Evolutionary conservation across 1,139 yeast genomes (phyloP).

Genomic region (Saccharomyces hybrid): DNA sequence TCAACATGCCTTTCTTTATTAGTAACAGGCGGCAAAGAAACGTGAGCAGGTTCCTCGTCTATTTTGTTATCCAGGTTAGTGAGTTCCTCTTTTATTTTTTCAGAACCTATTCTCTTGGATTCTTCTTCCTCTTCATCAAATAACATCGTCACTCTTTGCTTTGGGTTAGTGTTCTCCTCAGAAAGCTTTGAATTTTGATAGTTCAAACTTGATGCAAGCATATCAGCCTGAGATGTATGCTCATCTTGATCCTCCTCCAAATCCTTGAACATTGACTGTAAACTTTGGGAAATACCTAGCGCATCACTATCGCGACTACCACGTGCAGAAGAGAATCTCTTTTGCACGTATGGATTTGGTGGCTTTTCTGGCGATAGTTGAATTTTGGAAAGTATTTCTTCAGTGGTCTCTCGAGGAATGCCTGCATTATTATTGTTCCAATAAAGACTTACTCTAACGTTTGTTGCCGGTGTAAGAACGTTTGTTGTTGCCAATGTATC

Average conservation of each 20-base stretch:
- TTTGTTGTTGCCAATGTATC: constrained; percentile 29
- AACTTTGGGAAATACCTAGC: constrained; percentile 17
- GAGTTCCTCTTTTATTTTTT: background rate
- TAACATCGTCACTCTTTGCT: constrained; percentile 27
- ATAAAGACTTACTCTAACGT: constrained; percentile 30
- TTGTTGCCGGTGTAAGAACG: constrained; percentile 26
- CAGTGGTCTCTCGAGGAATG: constrained; percentile 30
- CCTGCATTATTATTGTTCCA: constrained; percentile 17
- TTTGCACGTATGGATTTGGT: constrained; percentile 12
- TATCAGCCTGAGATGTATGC: constrained; percentile 8
- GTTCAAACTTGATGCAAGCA: constrained; percentile 1
- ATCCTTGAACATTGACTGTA: constrained; percentile 29
- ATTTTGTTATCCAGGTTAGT: background rate
- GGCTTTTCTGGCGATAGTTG: constrained; percentile 24
- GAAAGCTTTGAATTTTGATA: background rate
- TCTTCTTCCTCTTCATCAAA: constrained; percentile 26
- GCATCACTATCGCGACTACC: constrained; percentile 8
- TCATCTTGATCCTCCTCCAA: constrained; percentile 26
- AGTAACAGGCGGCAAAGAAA: background rate
- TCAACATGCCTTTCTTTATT: background rate
- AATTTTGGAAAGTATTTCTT: constrained; percentile 30
- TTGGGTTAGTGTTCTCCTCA: constrained; percentile 3
- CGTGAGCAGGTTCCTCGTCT: background rate
- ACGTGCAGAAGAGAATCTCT: constrained; percentile 19
- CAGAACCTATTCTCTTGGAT: background rate